Conservation (phyloP, 306 rosid genomes). For the Ormosia emarginata region DNA sequence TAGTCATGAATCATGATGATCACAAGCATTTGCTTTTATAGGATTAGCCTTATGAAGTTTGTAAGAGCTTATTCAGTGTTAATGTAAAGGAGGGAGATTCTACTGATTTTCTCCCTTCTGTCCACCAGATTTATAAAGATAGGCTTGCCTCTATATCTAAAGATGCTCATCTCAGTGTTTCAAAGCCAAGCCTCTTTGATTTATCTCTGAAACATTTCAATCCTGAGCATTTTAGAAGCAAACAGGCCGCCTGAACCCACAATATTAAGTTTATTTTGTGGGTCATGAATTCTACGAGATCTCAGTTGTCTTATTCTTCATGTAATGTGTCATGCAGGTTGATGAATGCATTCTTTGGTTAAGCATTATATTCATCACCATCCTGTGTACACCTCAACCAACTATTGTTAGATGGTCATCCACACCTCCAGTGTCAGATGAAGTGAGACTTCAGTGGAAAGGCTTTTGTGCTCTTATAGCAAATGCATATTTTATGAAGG, state of each 20-base stretch:
- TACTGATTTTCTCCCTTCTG: not conserved
- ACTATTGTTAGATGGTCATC: slow-evolving; percentile 97
- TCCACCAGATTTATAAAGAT: not conserved
- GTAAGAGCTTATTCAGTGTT: not conserved
- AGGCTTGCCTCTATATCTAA: not conserved
- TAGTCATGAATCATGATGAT: slow-evolving; percentile 15
- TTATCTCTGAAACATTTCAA: not conserved
- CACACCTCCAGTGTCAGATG: slow-evolving; percentile 81
- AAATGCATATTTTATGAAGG: slow-evolving; percentile 84
- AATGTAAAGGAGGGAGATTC: not conserved
- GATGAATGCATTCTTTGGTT: slow-evolving; percentile 94
- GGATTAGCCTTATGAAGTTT: not conserved
- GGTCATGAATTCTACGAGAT: not conserved
- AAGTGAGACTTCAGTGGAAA: slow-evolving; percentile 91
- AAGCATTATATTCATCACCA: slow-evolving; percentile 90
- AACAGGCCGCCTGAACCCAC: not conserved
- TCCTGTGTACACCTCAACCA: slow-evolving; percentile 95
- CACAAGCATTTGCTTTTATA: not conserved
- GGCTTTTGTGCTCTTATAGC: slow-evolving; percentile 97
- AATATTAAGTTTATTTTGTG: not conserved
- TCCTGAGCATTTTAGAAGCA: not conserved
- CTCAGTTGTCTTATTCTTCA: not conserved
- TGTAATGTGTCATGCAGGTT: slow-evolving; percentile 47
- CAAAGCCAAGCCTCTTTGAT: not conserved
- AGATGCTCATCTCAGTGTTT: not conserved